These are phyloP conservation scores for Heritiera littoralis DNA, from an alignment of 345 rosid genomes.

Conservation along the genomic window DNA sequence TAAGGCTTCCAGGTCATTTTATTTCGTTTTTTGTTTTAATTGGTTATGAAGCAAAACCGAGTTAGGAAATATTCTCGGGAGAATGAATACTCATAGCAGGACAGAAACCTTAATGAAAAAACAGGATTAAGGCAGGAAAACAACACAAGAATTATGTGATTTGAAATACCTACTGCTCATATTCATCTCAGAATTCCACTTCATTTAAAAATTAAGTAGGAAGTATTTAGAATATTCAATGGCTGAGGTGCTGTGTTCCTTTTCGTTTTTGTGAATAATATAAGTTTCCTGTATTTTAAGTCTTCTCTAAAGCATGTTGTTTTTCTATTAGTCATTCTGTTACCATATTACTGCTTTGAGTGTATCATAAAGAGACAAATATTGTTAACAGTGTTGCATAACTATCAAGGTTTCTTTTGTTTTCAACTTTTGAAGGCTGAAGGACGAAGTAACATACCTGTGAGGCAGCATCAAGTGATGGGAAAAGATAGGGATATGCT, in stretches of 20 bases:
- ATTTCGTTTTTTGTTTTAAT: too few species aligned
- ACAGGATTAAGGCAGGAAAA: neutral
- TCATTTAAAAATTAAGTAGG: neutral
- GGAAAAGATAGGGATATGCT: conserved; percentile 50
- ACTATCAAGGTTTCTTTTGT: neutral
- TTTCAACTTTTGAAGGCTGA: conserved; percentile 39
- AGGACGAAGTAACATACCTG: conserved; percentile 34
- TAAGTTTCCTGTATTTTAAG: neutral
- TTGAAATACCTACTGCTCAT: neutral
- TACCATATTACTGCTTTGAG: neutral
- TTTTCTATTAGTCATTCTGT: neutral
- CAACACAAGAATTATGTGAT: neutral
- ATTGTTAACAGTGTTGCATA: neutral
- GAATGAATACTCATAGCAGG: neutral
- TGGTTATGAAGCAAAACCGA: too few species aligned
- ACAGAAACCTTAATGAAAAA: neutral
- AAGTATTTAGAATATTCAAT: neutral
- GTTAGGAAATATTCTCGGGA: too few species aligned
- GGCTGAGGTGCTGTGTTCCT: neutral
- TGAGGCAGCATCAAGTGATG: conserved; percentile 38
- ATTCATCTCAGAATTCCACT: neutral
- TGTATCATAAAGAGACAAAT: neutral
- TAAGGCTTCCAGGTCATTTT: too few species aligned
- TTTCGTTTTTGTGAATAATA: neutral
- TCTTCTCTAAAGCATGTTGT: conserved; percentile 3